Base-by-base conservation (phyloP, 352 stramenopile species). In the Phytophthora syringae region DNA sequence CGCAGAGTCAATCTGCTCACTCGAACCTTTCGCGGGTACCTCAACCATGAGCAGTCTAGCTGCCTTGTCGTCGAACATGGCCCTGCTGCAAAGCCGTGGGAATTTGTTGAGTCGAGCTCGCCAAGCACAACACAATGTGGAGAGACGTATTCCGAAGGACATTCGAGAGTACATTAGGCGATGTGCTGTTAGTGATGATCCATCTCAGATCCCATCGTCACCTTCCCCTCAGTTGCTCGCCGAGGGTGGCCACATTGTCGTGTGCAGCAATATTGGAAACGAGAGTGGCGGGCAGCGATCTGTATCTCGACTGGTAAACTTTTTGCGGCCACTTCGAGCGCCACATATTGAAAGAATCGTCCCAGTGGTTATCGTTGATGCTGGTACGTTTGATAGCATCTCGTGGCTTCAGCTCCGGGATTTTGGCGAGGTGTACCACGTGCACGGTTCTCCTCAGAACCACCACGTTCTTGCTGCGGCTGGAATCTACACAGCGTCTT, bases 351-450 rank as follows among this genome's bases (percentile, higher is more conserved):
- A 89, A 24, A 43, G 67, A 2, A 55, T 89, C 7, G 82, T 91
- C 2, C 84, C 87, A 0, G 80, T 95, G 13, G 74, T 95, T 21
- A 84, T 95, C 37, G 84, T 95, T 3, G 86, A 95, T 28, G 69
- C 80, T 13, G 74, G 84, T 22, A 72, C 67, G 7, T 92, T 95
- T 52, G 84, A 92, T 34, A 74, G 53, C 9, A 63, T 87, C 2
- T 86, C 84, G 12, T 94, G 87, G 87, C 64, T 89, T 12, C 73
- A 88, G 28, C 39, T 95, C 30, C 71, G 66, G 36, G 74, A 85
- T 32, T 90, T 94, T 57, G 73, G 84, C 4, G 70, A 90, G 27
- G 84, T 95, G 11, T 95, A 93, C 54, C 88, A 95, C 32, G 76
- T 94, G 1, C 74, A 90, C 42, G 88, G 85, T 0, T 93, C 85